Percentiles rank a stretch among this genome's conserved stretches.
These are phyloP conservation scores for Arthroderma uncinatum DNA, from an alignment of 2,329 filamentous ascomycete genomes.

Conservation along the genomic window DNA sequence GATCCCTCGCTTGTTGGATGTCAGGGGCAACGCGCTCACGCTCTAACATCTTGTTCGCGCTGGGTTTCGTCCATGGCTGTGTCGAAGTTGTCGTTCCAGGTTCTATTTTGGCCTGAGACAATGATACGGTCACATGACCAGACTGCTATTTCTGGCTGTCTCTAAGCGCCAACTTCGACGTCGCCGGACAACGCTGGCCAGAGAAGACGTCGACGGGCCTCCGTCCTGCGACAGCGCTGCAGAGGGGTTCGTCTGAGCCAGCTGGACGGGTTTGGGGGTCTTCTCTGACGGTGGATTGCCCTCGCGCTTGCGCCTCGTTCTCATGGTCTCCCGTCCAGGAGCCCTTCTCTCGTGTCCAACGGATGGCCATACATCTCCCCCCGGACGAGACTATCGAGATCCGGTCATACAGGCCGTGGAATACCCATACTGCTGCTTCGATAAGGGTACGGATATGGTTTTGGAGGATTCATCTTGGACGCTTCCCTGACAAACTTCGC, in stretches of 20 bases:
- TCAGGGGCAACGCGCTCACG: neutral
- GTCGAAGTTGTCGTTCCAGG: too few species aligned
- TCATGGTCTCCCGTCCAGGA: neutral
- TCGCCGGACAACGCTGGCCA: neutral
- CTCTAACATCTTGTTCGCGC: neutral
- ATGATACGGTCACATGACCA: neutral
- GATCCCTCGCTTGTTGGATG: neutral
- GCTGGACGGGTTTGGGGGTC: neutral
- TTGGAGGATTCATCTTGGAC: neutral
- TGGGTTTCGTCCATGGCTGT: neutral
- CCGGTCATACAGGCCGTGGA: neutral
- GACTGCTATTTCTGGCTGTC: neutral
- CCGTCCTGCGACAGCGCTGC: neutral
- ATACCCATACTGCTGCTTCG: neutral
- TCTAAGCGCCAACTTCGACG: neutral
- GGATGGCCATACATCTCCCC: neutral
- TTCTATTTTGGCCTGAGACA: neutral
- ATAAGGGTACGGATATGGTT: neutral
- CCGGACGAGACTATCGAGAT: neutral
- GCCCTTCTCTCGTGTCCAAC: neutral
- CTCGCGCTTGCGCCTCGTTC: neutral
- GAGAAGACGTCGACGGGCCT: neutral
- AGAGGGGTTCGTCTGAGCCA: too few species aligned
- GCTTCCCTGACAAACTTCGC: neutral
- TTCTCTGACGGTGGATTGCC: neutral